Evolutionary conservation across 2,329 filamentous ascomycete genomes (phyloP).

Genomic region (Exophiala calicioides): DNA sequence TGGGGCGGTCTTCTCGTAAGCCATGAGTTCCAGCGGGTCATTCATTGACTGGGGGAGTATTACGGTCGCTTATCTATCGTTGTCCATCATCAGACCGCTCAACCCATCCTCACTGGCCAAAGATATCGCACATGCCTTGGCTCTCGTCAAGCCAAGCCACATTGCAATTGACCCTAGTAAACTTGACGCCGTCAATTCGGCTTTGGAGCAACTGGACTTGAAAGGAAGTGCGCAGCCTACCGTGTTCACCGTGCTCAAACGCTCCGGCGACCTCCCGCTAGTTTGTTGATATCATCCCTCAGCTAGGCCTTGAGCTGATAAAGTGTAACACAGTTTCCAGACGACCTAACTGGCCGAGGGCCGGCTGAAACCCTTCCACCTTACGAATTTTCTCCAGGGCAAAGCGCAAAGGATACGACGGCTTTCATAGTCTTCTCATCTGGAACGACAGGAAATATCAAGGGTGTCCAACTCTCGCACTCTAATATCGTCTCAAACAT

Average conservation of each 20-base stretch:
- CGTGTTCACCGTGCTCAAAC: constrained; percentile 19
- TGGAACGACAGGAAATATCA: constrained; percentile 36
- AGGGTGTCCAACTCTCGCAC: constrained; percentile 45
- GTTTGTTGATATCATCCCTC: constrained; percentile 1
- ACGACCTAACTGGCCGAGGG: constrained; percentile 6
- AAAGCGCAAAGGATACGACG: constrained; percentile 24
- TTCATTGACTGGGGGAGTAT: neutral
- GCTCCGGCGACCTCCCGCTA: constrained; percentile 5
- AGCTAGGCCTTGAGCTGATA: neutral
- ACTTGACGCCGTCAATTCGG: constrained; percentile 25
- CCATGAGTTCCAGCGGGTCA: no score
- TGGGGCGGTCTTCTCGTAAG: constrained; percentile 31
- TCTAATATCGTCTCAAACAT: constrained; percentile 44
- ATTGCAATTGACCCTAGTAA: constrained; percentile 30
- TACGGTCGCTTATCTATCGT: constrained; percentile 5
- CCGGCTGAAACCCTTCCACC: constrained; percentile 25
- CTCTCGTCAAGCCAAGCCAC: constrained; percentile 30
- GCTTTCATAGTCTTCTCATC: constrained; percentile 35
- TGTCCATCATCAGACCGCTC: constrained; percentile 18
- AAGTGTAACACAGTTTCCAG: constrained; percentile 9
- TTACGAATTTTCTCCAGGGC: constrained; percentile 28
- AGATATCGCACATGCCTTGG: constrained; percentile 32
- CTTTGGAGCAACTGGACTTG: constrained; percentile 19
- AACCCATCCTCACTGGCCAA: constrained; percentile 30
- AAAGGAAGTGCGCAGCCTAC: neutral